Conservation (phyloP, 192 early-diverging fungal species). For the Linnemannia zychae region DNA sequence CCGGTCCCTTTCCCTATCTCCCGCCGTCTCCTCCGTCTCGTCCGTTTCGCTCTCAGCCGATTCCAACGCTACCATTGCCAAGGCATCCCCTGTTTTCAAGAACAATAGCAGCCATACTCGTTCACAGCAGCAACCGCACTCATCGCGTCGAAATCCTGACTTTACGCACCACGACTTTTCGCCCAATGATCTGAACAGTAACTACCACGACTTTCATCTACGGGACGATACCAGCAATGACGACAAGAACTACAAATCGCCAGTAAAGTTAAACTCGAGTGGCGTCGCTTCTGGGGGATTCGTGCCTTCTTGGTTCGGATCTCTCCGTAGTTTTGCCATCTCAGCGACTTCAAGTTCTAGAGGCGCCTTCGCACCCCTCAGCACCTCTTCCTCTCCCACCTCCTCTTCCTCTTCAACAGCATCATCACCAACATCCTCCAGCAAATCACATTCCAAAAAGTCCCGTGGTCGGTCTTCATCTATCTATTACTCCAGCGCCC, state of each 20-base stretch:
- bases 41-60: conserved; percentile 6
- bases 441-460: conserved; percentile 1
- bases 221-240: background rate
- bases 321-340: conserved; percentile 42
- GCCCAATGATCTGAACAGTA: background rate
- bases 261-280: no score
- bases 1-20: conserved; percentile 15
- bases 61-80: background rate
- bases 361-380: conserved; percentile 37
- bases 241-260: no score
- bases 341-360: conserved; percentile 36
- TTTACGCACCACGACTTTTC: background rate
- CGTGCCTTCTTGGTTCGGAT: conserved; percentile 50
- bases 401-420: conserved; percentile 11
- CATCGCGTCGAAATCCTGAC: background rate
- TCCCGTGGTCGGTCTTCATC: conserved; percentile 39
- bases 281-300: no score
- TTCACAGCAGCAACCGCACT: background rate
- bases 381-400: conserved; percentile 14
- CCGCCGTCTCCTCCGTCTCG: conserved; percentile 3
- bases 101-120: background rate
- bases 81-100: background rate
- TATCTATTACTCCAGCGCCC: conserved; percentile 27
- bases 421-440: conserved; percentile 13
- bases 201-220: background rate